phyloP scores from a whole-genome alignment of 805 yeast species.

The Zygotorulaspora chibaensis region DNA sequence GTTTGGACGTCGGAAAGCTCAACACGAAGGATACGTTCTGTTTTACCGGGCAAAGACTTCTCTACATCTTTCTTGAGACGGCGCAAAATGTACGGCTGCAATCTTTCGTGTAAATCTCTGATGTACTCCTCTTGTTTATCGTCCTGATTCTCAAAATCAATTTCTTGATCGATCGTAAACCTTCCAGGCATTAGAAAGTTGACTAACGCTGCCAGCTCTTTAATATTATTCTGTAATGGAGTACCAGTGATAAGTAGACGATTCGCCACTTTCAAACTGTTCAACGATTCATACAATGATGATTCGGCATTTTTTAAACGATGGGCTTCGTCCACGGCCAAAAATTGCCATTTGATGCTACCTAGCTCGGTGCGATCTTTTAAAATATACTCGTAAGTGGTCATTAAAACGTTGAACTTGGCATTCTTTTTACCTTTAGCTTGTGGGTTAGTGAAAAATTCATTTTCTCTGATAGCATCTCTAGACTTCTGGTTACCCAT shows the following conservation, averaged over 20 bases:
- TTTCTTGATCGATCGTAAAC: conserved; percentile 85
- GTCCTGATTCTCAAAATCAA: conserved; percentile 88
- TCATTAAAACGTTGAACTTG: conserved; percentile 85
- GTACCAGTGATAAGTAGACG: conserved; percentile 94
- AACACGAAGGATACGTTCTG: conserved; percentile 91
- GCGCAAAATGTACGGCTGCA: conserved; percentile 89
- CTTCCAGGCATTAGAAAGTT: conserved; percentile 96
- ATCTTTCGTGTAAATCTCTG: conserved; percentile 72
- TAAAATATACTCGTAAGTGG: conserved; percentile 94
- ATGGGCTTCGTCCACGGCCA: conserved; percentile 99
- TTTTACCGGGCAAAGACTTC: conserved; percentile 90
- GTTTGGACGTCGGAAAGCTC: conserved; percentile 95
- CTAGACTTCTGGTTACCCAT: conserved; percentile 90
- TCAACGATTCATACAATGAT: conserved; percentile 83
- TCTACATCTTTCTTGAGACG: conserved; percentile 96
- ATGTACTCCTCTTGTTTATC: conserved; percentile 85
- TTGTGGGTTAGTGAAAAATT: conserved; percentile 63
- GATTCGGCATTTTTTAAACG: conserved; percentile 91
- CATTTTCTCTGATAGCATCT: conserved; percentile 74
- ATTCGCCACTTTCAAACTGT: conserved; percentile 76
- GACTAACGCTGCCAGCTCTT: conserved; percentile 91
- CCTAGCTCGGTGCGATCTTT: conserved; percentile 84
- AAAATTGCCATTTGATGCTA: conserved; percentile 83
- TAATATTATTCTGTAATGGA: conserved; percentile 92
- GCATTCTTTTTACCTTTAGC: conserved; percentile 51